Evolutionary conservation across 441 rosid species (phyloP).

Genomic region (Biscutella auriculata): DNA sequence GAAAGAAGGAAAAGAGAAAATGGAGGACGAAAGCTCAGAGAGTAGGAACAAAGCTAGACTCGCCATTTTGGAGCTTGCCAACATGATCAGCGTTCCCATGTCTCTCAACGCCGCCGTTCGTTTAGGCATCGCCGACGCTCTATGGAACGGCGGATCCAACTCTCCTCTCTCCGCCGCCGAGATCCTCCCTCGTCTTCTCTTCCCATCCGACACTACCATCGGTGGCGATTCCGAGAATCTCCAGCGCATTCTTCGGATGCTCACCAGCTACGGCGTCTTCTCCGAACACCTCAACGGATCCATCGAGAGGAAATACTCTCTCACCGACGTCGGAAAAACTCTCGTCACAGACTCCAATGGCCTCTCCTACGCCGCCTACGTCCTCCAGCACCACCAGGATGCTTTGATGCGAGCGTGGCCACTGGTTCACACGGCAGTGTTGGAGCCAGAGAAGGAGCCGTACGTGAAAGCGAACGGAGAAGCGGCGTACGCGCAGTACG

Average conservation of each 20-base stretch:
- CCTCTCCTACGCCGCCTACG: conserved; percentile 62
- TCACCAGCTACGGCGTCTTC: conserved; percentile 66
- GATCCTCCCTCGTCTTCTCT: conserved; percentile 39
- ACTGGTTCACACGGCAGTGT: conserved; percentile 58
- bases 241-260: conserved; percentile 79
- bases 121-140: conserved; percentile 65
- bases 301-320: conserved; percentile 40
- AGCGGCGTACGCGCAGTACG: conserved; percentile 41
- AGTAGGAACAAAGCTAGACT: conserved; percentile 46
- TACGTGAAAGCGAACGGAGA: conserved; percentile 49
- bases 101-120: conserved; percentile 62
- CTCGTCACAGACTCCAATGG: conserved; percentile 60
- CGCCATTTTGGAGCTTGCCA: conserved; percentile 64
- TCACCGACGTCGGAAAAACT: conserved; percentile 66
- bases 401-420: conserved; percentile 71
- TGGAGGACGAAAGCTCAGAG: conserved; percentile 43
- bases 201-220: conserved; percentile 9
- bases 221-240: conserved; percentile 55
- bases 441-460: conserved; percentile 51
- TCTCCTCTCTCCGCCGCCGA: conserved; percentile 59
- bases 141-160: conserved; percentile 72
- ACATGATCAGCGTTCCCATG: conserved; percentile 92
- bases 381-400: conserved; percentile 94
- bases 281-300: conserved; percentile 33
- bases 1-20: too few species aligned